Evolutionary conservation across 768 basidiomycete species (phyloP).

Genomic region (Symmetrospora coprosmae): DNA sequence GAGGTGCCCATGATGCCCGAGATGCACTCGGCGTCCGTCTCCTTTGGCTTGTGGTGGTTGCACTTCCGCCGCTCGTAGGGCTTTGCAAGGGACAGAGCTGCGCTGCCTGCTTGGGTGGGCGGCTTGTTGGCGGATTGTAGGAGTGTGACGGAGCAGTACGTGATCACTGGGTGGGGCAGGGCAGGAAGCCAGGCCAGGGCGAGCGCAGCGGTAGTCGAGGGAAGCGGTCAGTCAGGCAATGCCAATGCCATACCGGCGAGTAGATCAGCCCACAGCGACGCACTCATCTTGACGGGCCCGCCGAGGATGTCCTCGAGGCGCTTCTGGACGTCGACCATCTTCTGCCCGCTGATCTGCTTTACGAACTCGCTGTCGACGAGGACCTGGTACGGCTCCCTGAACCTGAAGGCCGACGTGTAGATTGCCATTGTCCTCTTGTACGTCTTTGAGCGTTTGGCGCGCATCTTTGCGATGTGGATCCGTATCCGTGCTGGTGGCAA

Average conservation of each 20-base stretch:
- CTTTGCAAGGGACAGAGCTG: conserved; percentile 76
- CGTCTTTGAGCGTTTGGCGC: conserved; percentile 86
- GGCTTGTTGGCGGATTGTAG: no score
- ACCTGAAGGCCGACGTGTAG: conserved; percentile 73
- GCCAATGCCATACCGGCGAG: no score
- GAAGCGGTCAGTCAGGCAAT: no score
- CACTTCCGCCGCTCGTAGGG: conserved; percentile 84
- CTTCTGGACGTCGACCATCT: conserved; percentile 61
- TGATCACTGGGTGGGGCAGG: conserved; percentile 94
- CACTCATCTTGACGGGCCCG: conserved; percentile 81
- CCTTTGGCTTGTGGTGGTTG: conserved; percentile 77
- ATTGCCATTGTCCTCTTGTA: conserved; percentile 88
- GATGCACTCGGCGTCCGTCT: conserved; percentile 59
- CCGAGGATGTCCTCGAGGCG: conserved; percentile 65
- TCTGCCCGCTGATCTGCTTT: conserved; percentile 51
- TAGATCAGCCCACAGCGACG: no score
- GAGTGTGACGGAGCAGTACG: conserved; percentile 90
- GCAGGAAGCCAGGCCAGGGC: no score
- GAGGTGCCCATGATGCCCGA: conserved; percentile 59
- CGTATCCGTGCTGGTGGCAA: neutral
- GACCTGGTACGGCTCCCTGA: conserved; percentile 78
- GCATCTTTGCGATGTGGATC: conserved; percentile 46
- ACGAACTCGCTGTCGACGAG: conserved; percentile 78
- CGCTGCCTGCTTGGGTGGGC: conserved; percentile 52
- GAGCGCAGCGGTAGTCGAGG: no score